Evolutionary conservation across 2,329 filamentous ascomycete genomes (phyloP).

Genomic region (Davidsoniella eucalypti): DNA sequence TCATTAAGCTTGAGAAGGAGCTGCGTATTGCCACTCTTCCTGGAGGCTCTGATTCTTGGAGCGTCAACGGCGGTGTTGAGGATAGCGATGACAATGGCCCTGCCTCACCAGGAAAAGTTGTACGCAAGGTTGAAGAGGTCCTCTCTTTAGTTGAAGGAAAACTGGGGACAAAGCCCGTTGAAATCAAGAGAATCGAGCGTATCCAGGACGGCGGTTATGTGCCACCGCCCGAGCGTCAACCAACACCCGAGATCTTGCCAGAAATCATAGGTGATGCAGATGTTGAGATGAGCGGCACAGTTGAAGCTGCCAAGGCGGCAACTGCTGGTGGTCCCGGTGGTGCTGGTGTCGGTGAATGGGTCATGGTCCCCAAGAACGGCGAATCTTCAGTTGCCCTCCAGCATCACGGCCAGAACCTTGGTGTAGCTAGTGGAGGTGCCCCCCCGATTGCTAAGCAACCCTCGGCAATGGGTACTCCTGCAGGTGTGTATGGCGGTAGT

Average conservation of each 20-base stretch:
- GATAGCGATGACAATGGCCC: constrained; percentile 26
- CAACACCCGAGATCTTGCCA: constrained; percentile 30
- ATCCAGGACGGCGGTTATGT: constrained; percentile 66
- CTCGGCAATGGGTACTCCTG: not conserved
- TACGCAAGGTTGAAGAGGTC: constrained; percentile 53
- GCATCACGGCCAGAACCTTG: constrained; percentile 17
- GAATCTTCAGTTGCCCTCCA: constrained; percentile 21
- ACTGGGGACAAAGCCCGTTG: constrained; percentile 49
- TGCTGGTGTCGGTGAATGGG: constrained; percentile 45
- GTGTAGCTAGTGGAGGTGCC: constrained; percentile 4
- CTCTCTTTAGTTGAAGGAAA: constrained; percentile 56
- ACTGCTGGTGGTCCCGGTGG: constrained; percentile 15
- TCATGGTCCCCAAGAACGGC: constrained; percentile 52
- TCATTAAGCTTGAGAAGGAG: constrained; percentile 60
- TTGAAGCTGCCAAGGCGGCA: constrained; percentile 22
- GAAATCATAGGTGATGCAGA: constrained; percentile 43
- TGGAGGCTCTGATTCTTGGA: constrained; percentile 43
- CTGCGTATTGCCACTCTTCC: constrained; percentile 50
- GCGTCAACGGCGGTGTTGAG: constrained; percentile 40
- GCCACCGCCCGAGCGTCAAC: constrained; percentile 35
- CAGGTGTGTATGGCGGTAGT: constrained; percentile 20
- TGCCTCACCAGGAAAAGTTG: constrained; percentile 23
- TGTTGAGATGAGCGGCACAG: constrained; percentile 48
- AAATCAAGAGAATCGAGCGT: constrained; percentile 48
- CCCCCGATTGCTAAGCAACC: not conserved